Base-by-base conservation (phyloP, 2,329 filamentous ascomycete genomes). In the Cytospora schulzeri region DNA sequence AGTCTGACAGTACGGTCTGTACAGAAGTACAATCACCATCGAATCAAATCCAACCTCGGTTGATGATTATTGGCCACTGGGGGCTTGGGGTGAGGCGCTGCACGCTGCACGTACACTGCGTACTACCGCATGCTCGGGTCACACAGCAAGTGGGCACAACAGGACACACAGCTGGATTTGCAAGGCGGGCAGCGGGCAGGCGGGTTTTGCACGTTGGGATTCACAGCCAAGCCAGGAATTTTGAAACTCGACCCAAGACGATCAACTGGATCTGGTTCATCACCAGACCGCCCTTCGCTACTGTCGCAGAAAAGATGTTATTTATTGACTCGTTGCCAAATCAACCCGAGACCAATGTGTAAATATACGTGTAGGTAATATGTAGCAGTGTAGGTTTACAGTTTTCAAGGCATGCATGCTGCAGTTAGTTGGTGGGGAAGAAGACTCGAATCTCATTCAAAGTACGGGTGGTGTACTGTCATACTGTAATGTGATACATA, bases 231-330 rank as follows among this genome's bases (percentile, higher is more conserved):
- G 60, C 33, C 45, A 45, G 33, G 31, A 60, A 53, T 33, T 66
- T 28, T 66, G 64, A 66, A 66, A 66, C 64, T 64, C 45, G 38
- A 41, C 58, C 52, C 60, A 56, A 53, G 57, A 63, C 52, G 64
- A 66, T 64, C 64, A 60, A 22, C 22, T 26, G 22, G 45, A 48
- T n/a, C 45, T 14, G 45, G 9, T 19, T 22, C 6, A 48, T 48
- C n/a, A 48, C 45, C 59, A 61, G 59, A 31, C 53, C 29, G 51
- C 33, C 59, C 17, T 4, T 54, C 52, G 52, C 59, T 56, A 50
- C 60, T n/a, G 35, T 50, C 26, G 38, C 26, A 28, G 17, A 50
- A 24, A 41, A 52, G 45, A 33, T 54, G 35, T 51, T 51, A 33
- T 45, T 45, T 50, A 62, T 62, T 62, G 52, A 62, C 52, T 51